Evolutionary conservation across 2,329 filamentous ascomycete genomes (phyloP).

Genomic region (Trichophyton benhamiae): DNA sequence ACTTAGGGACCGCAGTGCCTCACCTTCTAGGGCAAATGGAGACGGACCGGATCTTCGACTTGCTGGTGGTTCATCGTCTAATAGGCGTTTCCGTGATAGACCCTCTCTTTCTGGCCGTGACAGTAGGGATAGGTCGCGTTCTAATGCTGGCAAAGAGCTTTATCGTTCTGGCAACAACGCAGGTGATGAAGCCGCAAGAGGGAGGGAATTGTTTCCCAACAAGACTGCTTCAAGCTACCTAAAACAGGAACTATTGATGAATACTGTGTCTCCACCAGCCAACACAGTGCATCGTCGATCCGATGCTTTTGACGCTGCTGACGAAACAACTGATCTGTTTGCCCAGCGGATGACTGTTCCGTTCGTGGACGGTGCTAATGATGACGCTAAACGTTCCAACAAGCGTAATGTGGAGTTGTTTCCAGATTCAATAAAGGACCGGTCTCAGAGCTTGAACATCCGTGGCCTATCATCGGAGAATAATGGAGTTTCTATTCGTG

Average conservation of each 20-base stretch:
- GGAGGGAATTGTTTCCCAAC: slow-evolving; percentile 39
- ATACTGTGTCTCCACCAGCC: slow-evolving; percentile 30
- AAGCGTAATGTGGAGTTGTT: slow-evolving; percentile 30
- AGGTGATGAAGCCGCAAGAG: slow-evolving; percentile 21
- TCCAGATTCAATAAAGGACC: slow-evolving; percentile 20
- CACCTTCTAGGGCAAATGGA: slow-evolving; percentile 43
- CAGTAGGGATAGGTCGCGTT: slow-evolving; percentile 21
- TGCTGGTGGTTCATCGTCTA: slow-evolving; percentile 26
- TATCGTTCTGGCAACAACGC: slow-evolving; percentile 38
- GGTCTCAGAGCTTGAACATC: slow-evolving; percentile 39
- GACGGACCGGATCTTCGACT: slow-evolving; percentile 24
- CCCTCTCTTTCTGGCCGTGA: slow-evolving; percentile 22
- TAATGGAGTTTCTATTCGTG: slow-evolving; percentile 28
- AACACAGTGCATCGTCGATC: slow-evolving; percentile 35
- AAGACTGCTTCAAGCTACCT: slow-evolving; percentile 32
- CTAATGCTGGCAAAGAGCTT: slow-evolving; percentile 43
- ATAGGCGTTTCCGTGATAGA: slow-evolving; percentile 32
- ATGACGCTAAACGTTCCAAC: slow-evolving; percentile 11
- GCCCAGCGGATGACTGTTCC: slow-evolving; percentile 39
- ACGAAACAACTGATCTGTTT: slow-evolving; percentile 43
- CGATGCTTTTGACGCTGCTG: slow-evolving; percentile 42
- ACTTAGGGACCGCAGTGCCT: slow-evolving; percentile 49
- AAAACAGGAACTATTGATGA: slow-evolving; percentile 45
- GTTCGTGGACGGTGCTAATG: slow-evolving; percentile 33
- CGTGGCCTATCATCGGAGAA: slow-evolving; percentile 43